Evolutionary conservation across 2,329 filamentous ascomycete species (phyloP).

Genomic region (Neofusicoccum ribis): DNA sequence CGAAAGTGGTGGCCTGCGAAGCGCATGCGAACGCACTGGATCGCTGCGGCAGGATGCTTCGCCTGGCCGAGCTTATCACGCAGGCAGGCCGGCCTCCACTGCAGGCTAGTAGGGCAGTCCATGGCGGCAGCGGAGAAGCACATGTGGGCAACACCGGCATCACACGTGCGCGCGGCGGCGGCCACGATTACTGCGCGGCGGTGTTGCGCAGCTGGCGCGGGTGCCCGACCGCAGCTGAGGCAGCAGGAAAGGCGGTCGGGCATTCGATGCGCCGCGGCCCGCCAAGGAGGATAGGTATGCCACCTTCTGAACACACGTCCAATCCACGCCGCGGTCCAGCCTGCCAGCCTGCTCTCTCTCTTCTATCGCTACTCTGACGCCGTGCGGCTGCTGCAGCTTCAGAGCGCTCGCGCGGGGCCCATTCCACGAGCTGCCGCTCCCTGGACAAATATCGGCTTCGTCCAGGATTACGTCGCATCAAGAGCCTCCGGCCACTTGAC

Average conservation of each 20-base stretch:
- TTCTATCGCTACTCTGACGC: background rate
- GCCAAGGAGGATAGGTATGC: constrained; percentile 14
- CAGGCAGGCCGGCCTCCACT: background rate
- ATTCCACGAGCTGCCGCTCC: constrained; percentile 3
- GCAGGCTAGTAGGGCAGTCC: background rate
- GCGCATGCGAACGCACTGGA: background rate
- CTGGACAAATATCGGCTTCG: constrained; percentile 6
- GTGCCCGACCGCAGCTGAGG: background rate
- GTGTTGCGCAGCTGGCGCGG: background rate
- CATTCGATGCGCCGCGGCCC: background rate
- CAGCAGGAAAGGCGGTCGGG: constrained; percentile 13
- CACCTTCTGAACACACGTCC: constrained; percentile 12
- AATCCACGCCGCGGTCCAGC: background rate
- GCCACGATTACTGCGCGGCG: background rate
- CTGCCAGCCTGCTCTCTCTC: background rate
- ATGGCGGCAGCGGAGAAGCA: background rate
- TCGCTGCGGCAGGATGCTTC: background rate
- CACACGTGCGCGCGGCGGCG: background rate
- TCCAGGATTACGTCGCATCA: constrained; percentile 21
- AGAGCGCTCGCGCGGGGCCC: background rate
- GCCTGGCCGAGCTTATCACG: background rate
- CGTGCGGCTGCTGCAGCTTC: background rate
- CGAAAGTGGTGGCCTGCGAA: background rate
- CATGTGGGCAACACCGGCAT: background rate
- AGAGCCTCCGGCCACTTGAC: constrained; percentile 18